phyloP scores from a whole-genome alignment of 129 eudicot genomes.

The Helianthus tuberosus region DNA sequence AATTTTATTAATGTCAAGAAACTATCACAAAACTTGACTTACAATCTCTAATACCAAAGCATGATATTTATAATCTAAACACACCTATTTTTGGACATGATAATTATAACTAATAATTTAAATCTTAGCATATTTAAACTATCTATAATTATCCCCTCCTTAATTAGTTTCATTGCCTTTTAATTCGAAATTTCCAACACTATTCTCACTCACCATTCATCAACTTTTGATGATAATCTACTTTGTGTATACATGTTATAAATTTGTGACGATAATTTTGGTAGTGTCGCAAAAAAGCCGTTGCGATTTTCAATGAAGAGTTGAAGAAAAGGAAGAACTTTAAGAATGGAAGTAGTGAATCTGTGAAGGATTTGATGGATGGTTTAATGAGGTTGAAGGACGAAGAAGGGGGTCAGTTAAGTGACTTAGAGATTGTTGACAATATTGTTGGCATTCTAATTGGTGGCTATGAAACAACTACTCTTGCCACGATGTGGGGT shows the following conservation, averaged over 20 bases:
- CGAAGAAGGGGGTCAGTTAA: slow-evolving; percentile 48
- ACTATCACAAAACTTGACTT: too few species aligned
- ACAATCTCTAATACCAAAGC: too few species aligned
- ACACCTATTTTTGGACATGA: too few species aligned
- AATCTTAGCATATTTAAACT: too few species aligned
- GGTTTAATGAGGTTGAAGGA: slow-evolving; percentile 61
- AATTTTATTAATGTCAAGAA: too few species aligned
- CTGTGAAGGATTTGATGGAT: slow-evolving; percentile 52
- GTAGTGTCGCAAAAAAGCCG: slow-evolving; percentile 52
- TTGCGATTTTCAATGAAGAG: slow-evolving; percentile 45
- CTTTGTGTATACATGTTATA: not conserved
- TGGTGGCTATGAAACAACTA: slow-evolving; percentile 49
- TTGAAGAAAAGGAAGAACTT: slow-evolving; percentile 52
- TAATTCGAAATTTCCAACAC: too few species aligned
- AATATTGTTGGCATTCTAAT: slow-evolving; percentile 46
- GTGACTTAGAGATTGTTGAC: slow-evolving; percentile 59
- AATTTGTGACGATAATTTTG: not conserved
- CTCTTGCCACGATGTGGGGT: slow-evolving; percentile 52
- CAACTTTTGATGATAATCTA: slow-evolving; percentile 1
- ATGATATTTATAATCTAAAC: too few species aligned
- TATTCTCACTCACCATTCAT: not conserved
- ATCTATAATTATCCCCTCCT: too few species aligned
- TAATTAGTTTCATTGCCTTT: too few species aligned
- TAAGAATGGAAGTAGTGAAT: not conserved
- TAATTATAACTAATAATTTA: too few species aligned